Evolutionary conservation across 2,329 filamentous ascomycete species (phyloP).

Genomic region (Aquanectria penicillioides): DNA sequence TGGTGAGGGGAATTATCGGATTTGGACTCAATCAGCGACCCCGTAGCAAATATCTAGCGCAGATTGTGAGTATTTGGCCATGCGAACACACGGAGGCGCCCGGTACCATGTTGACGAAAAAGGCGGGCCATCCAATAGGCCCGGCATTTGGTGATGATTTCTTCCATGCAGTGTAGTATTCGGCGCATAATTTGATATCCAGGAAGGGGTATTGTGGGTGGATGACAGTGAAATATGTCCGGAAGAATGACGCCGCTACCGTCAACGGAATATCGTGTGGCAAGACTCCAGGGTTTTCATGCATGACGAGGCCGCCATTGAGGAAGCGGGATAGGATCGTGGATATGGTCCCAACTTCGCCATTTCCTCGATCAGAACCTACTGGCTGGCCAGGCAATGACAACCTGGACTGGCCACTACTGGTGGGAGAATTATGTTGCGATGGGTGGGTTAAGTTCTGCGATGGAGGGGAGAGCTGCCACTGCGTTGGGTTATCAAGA

Average conservation of each 20-base stretch:
- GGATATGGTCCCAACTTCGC: neutral
- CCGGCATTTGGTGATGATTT: neutral
- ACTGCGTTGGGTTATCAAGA: neutral
- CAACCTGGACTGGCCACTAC: neutral
- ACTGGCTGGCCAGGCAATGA: neutral
- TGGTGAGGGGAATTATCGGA: neutral
- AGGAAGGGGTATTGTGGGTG: conserved; percentile 14
- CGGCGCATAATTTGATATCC: neutral
- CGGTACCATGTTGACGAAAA: conserved; percentile 9
- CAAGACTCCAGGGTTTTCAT: neutral
- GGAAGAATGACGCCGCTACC: neutral
- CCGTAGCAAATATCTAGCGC: neutral
- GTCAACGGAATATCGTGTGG: neutral
- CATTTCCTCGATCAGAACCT: neutral
- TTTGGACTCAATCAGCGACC: conserved; percentile 1
- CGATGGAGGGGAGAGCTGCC: neutral
- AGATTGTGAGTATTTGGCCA: neutral
- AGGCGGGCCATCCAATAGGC: neutral
- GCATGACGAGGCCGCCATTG: neutral
- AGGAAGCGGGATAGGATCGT: conserved; percentile 1
- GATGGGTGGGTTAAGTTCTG: neutral
- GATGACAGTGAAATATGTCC: conserved; percentile 7
- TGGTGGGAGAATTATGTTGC: neutral
- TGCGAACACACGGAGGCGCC: neutral
- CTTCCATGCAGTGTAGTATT: conserved; percentile 3